Evolutionary conservation across 2,329 filamentous ascomycete species (phyloP), one percentile per base, ranked within the genome.

Genomic region (Teratosphaeria viscida): DNA sequence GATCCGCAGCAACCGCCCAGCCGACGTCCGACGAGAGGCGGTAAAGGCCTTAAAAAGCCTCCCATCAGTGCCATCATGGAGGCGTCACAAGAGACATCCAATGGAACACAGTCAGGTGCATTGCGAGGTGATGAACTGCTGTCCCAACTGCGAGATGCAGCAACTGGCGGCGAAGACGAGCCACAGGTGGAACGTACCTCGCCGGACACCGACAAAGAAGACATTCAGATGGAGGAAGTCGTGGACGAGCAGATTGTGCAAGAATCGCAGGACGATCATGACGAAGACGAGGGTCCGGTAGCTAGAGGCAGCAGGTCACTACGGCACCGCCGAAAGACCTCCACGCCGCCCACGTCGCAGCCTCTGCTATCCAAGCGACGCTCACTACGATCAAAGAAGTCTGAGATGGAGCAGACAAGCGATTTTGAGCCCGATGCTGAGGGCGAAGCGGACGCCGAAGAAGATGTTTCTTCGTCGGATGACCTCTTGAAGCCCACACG

Each of bases 371-470:
- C 71, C 68, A 59, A 74, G 68, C 67, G 77, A 65, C 66, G 70
- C 34, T 76, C 74, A 35, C 76, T 78, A 56, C 71, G 71, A 59
- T 75, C 66, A 19, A 64, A 75, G 43, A 79, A 81, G 70, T 60
- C 69, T 34, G 68, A 73, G 62, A 65, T 72, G 56, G 79, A 84
- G 55, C 82, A 84, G 57, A 84, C 81, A 65, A 85, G 83, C 65
- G 84, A 86, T 65, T 86, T 86, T 63, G 82, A 85, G 65, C 83
- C 84, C 5, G 79, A 78, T 37, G 77, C 77, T 26, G 82, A 84
- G 55, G 79, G 78, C 54, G 82, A 81, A 14, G 80, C 79, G 26
- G 82, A 81, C 60, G 76, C 75, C 16, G 77, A 78, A 27, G 81
- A 83, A 58, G 77, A 82, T 19, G 68, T 77, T 57, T 82, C 80